Percentiles rank a stretch among this genome's conserved stretches.
These are phyloP conservation scores for Rhinocladiella similis DNA, from an alignment of 2,329 filamentous ascomycete species.

Conservation along the genomic window DNA sequence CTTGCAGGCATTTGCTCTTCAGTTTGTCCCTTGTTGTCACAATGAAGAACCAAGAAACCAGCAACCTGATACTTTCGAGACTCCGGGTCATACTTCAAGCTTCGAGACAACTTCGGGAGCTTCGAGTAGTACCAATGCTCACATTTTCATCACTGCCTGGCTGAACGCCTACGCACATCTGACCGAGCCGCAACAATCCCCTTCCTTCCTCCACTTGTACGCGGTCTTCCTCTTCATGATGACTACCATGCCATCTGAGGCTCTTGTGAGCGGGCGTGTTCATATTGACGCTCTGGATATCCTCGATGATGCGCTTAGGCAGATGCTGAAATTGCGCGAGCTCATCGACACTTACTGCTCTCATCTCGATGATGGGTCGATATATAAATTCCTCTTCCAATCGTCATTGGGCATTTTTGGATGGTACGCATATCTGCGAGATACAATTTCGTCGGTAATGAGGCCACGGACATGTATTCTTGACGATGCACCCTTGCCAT, in stretches of 20 bases:
- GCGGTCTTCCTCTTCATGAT: conserved; percentile 19
- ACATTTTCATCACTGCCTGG: conserved; percentile 16
- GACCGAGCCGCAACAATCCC: conserved; percentile 1
- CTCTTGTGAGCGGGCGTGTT: neutral
- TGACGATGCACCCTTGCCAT: conserved; percentile 7
- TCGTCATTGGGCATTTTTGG: conserved; percentile 14
- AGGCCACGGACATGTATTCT: conserved; percentile 10
- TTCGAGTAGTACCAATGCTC: conserved; percentile 4
- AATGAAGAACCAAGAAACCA: too few relatives aligned
- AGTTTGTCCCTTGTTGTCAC: conserved; percentile 5
- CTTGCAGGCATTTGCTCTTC: conserved; percentile 17
- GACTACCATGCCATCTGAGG: conserved; percentile 14
- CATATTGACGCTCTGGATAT: conserved; percentile 6
- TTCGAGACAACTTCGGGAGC: neutral
- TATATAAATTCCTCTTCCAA: conserved; percentile 18
- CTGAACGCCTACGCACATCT: conserved; percentile 13
- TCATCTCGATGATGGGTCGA: conserved; percentile 4
- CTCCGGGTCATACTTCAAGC: neutral
- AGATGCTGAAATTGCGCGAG: conserved; percentile 13
- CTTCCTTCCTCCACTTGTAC: conserved; percentile 16
- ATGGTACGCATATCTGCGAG: conserved; percentile 16
- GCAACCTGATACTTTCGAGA: neutral
- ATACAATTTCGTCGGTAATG: conserved; percentile 16
- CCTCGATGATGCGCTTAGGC: conserved; percentile 8
- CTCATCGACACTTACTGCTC: conserved; percentile 10